These are phyloP conservation scores for Falciphora oryzae DNA, from an alignment of 2,329 filamentous ascomycete genomes.

Conservation along the genomic window DNA sequence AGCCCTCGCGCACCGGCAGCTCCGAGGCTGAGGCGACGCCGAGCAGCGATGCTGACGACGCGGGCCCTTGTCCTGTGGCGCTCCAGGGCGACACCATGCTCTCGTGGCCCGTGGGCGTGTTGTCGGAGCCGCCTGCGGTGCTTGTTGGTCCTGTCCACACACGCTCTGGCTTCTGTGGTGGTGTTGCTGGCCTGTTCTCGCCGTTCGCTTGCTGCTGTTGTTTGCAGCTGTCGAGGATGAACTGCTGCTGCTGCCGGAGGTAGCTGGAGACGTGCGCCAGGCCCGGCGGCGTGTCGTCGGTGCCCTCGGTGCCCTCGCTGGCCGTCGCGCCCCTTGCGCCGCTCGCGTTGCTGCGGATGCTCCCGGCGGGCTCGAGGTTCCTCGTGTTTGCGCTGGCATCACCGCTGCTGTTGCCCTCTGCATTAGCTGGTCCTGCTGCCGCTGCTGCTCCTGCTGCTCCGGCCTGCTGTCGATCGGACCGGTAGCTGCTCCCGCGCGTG, in stretches of 20 bases:
- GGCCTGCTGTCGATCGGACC: neutral
- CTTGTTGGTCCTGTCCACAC: neutral
- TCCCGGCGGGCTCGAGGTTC: neutral
- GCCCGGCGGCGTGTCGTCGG: neutral
- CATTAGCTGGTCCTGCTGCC: neutral
- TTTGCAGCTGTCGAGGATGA: constrained; percentile 3
- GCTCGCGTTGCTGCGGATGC: neutral
- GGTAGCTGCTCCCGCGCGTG: constrained; percentile 1
- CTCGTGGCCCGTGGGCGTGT: neutral
- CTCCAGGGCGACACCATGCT: constrained; percentile 6
- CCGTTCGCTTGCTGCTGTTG: neutral
- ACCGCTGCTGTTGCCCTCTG: neutral
- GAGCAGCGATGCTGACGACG: too few species aligned
- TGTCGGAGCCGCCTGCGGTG: neutral
- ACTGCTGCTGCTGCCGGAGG: constrained; percentile 1
- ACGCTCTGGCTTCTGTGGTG: neutral
- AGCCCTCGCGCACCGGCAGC: constrained; percentile 7
- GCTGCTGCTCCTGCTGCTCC: neutral
- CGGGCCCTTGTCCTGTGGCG: neutral
- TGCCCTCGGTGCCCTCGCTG: neutral
- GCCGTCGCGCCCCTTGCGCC: neutral
- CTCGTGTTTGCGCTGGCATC: neutral
- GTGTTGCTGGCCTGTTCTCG: neutral
- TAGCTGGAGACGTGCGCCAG: neutral
- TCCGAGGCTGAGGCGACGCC: constrained; percentile 5